Evolutionary conservation across 495 filamentous ascomycete species (phyloP), one percentile per base, ranked within the genome.

Genomic region (Aspergillus cavernicola): DNA sequence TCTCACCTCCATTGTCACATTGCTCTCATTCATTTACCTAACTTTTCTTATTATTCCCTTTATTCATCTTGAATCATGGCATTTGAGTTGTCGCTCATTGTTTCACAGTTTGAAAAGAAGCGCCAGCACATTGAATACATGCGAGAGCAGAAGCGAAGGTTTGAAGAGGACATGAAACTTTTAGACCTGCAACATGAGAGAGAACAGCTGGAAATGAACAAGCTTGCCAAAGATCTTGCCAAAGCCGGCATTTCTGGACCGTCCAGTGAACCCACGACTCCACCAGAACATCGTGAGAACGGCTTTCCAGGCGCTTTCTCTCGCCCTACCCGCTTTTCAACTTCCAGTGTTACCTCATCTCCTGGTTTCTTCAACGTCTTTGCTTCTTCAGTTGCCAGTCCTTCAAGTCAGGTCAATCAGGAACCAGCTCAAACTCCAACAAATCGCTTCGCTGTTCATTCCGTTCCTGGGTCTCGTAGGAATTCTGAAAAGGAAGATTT

Each of bases 211-310:
- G 89, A 96, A 61, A 85, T 96, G 64, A 83, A 84, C 23, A 81
- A 85, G 66, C 85, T 97, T 66, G 85, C 86, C 52, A 84, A 88
- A 59, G 87, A 90, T 48, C 72, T 97, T 56, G 83, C 58, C 68
- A 80, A 66, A 71, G 80, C 70, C 72, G 77, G 74, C 37, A 62
- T 78, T n/a, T 69, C 80, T 53, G 88, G 88, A 31, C 86, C 89
- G 51, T 85, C 89, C 67, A 92, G 90, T 46, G 92, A 97, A 71
- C 92, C 92, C 8, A 96, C 93, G 11, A 98, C 95, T 15, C 93
- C 93, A n/a, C 93, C 93, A 16, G 93, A 97, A 66, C 89, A 90
- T 65, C 86, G 82, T 55, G 90, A 96, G 46, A 78, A 80, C 46
- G 80, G 82, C 28, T 85, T 93, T 60, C 81, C 89, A 42, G 80